phyloP scores from a whole-genome alignment of 2,329 filamentous ascomycete genomes.

The Claviceps digitariae region DNA sequence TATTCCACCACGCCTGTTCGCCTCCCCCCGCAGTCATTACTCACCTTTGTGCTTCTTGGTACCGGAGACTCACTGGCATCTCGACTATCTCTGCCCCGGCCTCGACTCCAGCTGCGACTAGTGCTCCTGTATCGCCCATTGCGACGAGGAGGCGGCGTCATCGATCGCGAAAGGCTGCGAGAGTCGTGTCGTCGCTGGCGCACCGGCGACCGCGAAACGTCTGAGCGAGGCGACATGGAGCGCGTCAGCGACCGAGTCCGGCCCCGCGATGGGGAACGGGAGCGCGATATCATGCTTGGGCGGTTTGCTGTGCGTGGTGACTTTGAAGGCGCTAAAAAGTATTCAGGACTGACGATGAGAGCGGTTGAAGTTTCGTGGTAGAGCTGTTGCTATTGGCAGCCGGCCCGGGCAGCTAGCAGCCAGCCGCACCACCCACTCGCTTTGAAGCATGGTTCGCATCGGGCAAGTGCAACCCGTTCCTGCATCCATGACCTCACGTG shows the following conservation, averaged over 20 bases:
- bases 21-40: constrained; percentile 3
- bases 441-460: too few species aligned
- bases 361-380: not conserved
- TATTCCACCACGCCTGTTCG: not conserved
- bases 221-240: constrained; percentile 21
- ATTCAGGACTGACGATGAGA: not conserved
- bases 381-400: too few species aligned
- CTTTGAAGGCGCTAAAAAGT: not conserved
- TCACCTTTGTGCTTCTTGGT: constrained; percentile 39
- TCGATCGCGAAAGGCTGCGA: constrained; percentile 20
- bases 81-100: constrained; percentile 20
- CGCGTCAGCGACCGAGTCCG: constrained; percentile 21
- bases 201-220: constrained; percentile 19
- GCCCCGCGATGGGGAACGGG: constrained; percentile 19
- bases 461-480: too few species aligned
- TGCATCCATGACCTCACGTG: too few species aligned
- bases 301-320: not conserved
- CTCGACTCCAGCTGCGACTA: constrained; percentile 20
- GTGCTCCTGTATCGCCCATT: constrained; percentile 19
- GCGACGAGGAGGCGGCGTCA: constrained; percentile 18
- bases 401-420: too few species aligned
- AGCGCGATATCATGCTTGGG: constrained; percentile 15
- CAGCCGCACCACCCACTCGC: too few species aligned
- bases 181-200: constrained; percentile 21
- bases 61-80: constrained; percentile 25